phyloP scores from a whole-genome alignment of 768 basidiomycete genomes.

The Phaffia australis region DNA sequence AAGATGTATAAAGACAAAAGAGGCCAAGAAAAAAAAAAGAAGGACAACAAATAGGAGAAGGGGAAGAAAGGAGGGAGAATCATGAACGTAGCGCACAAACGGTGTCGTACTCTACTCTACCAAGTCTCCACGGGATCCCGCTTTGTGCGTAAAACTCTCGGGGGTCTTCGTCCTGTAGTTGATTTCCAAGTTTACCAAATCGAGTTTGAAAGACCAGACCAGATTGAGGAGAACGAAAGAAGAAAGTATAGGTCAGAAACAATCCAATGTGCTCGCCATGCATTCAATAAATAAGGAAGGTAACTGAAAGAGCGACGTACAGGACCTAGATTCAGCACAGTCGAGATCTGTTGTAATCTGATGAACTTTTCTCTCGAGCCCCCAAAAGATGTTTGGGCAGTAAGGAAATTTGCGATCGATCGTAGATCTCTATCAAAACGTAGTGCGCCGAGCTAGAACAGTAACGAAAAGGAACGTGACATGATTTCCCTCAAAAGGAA shows the following conservation, averaged over 20 bases:
- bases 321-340: constrained; percentile 72
- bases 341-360: constrained; percentile 84
- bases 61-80: neutral
- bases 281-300: neutral
- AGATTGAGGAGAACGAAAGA: neutral
- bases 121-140: constrained; percentile 79
- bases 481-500: neutral
- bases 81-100: constrained; percentile 52
- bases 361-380: constrained; percentile 75
- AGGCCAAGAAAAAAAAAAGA: too few species aligned
- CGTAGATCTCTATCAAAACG: constrained; percentile 88
- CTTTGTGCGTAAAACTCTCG: constrained; percentile 90
- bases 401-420: constrained; percentile 67
- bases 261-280: neutral
- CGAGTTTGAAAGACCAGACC: too few species aligned
- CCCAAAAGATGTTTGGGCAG: constrained; percentile 78
- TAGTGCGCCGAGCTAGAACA: constrained; percentile 73
- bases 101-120: constrained; percentile 60
- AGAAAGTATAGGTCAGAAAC: neutral
- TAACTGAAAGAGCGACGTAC: constrained; percentile 42
- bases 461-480: constrained; percentile 9
- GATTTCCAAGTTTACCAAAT: constrained; percentile 20
- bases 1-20: too few species aligned
- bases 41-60: neutral
- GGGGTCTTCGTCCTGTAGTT: constrained; percentile 72